phyloP scores from a whole-genome alignment of 2,329 filamentous ascomycete genomes.

The Moelleriella libera region DNA sequence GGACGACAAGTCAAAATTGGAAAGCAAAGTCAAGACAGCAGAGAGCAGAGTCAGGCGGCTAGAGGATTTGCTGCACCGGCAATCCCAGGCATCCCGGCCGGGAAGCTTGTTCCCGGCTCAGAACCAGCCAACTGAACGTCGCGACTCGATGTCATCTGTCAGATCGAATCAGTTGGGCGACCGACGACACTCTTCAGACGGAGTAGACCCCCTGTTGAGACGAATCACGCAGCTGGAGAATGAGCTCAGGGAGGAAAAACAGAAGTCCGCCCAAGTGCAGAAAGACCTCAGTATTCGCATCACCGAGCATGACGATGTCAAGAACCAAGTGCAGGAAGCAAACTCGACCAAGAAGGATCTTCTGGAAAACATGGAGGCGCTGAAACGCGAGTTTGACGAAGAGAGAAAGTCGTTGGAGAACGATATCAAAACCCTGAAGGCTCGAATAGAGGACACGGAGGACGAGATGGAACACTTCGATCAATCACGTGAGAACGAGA shows the following conservation, averaged over 20 bases:
- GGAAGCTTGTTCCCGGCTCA: conserved; percentile 40
- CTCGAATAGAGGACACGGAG: conserved; percentile 74
- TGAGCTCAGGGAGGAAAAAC: conserved; percentile 62
- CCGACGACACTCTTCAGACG: conserved; percentile 30
- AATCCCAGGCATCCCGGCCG: conserved; percentile 45
- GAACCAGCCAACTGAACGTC: conserved; percentile 31
- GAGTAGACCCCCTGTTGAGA: conserved; percentile 28
- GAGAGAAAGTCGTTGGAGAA: conserved; percentile 73
- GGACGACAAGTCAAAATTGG: conserved; percentile 64
- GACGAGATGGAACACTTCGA: conserved; percentile 80
- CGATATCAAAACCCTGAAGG: conserved; percentile 63
- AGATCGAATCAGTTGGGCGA: conserved; percentile 29
- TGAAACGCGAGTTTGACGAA: conserved; percentile 75
- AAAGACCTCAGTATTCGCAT: conserved; percentile 49
- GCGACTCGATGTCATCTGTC: conserved; percentile 34
- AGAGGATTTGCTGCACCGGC: conserved; percentile 83
- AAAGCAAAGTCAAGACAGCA: conserved; percentile 64
- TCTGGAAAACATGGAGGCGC: conserved; percentile 84
- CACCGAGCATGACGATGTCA: conserved; percentile 46
- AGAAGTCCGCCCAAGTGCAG: conserved; percentile 50
- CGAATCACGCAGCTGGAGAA: conserved; percentile 55
- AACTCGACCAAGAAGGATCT: conserved; percentile 90
- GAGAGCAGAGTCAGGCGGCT: conserved; percentile 82
- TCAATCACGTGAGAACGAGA: conserved; percentile 73
- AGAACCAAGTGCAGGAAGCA: conserved; percentile 64